Conservation (phyloP, 1,139 yeast genomes). For the Suhomyces coccinellae region DNA sequence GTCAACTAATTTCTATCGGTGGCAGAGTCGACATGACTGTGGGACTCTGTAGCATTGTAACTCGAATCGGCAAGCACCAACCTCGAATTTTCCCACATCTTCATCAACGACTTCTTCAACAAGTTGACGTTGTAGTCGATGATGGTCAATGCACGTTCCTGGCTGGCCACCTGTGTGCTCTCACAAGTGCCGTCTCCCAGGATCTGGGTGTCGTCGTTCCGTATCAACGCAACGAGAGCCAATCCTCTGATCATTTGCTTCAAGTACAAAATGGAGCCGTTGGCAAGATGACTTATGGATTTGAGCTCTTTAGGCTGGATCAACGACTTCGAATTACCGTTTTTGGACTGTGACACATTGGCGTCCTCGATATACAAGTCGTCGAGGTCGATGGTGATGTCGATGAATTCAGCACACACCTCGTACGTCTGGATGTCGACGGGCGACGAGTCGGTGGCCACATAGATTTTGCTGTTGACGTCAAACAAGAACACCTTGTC, state of each 20-base stretch:
- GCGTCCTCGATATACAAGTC: slow-evolving; percentile 55
- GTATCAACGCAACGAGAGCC: slow-evolving; percentile 83
- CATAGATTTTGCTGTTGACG: slow-evolving; percentile 89
- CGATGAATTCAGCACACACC: slow-evolving; percentile 95
- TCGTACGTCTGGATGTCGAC: slow-evolving; percentile 95
- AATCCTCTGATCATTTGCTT: slow-evolving; percentile 92
- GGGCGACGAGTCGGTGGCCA: slow-evolving; percentile 94
- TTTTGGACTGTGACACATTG: slow-evolving; percentile 12
- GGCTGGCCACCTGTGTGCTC: slow-evolving; percentile 9
- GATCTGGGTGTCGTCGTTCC: slow-evolving; percentile 53
- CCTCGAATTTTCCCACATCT: slow-evolving; percentile 61
- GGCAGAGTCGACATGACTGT: background rate
- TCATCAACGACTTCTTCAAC: slow-evolving; percentile 74
- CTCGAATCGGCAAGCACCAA: slow-evolving; percentile 5
- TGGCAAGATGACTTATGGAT: slow-evolving; percentile 74
- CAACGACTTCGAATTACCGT: slow-evolving; percentile 1
- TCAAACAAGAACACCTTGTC: slow-evolving; percentile 94
- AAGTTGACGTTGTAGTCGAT: slow-evolving; percentile 88
- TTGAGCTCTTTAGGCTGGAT: slow-evolving; percentile 42
- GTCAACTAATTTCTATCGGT: background rate
- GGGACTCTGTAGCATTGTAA: background rate
- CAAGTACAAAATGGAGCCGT: slow-evolving; percentile 79
- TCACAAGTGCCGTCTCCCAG: slow-evolving; percentile 3
- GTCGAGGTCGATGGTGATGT: slow-evolving; percentile 86
- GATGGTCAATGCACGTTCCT: slow-evolving; percentile 62